These are phyloP conservation scores for Botrytis medusae DNA, from an alignment of 2,329 filamentous ascomycete genomes.

Conservation along the genomic window DNA sequence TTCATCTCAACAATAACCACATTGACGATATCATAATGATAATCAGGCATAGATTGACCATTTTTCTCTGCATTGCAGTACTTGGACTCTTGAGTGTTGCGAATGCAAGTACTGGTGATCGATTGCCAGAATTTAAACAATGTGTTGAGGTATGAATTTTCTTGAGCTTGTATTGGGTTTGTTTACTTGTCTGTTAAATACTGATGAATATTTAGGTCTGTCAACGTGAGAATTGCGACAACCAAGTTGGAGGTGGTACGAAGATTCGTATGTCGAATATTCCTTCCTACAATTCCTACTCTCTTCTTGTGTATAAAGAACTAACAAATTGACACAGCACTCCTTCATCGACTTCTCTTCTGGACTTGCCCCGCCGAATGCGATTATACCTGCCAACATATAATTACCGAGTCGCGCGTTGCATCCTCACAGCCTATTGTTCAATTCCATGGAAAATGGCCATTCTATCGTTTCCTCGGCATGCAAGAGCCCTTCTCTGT, in stretches of 20 bases:
- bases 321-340: constrained; percentile 52
- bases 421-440: constrained; percentile 66
- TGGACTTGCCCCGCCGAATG: constrained; percentile 94
- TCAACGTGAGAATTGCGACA: constrained; percentile 73
- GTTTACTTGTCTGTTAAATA: constrained; percentile 19
- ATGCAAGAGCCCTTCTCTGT: constrained; percentile 95
- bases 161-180: not conserved
- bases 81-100: constrained; percentile 44
- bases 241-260: constrained; percentile 53
- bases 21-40: constrained; percentile 29
- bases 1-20: not conserved
- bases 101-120: constrained; percentile 77
- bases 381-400: constrained; percentile 97
- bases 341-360: constrained; percentile 81
- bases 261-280: constrained; percentile 34
- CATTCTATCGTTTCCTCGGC: constrained; percentile 84
- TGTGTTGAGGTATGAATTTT: constrained; percentile 68
- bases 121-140: constrained; percentile 79
- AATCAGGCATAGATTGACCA: constrained; percentile 27
- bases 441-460: constrained; percentile 99
- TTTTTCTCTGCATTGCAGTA: constrained; percentile 26
- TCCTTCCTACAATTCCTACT: not conserved
- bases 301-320: constrained; percentile 19
- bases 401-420: constrained; percentile 74
- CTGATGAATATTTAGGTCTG: constrained; percentile 61